Conservation (phyloP, 2,329 filamentous ascomycete genomes). For the Fusarium sp. region DNA sequence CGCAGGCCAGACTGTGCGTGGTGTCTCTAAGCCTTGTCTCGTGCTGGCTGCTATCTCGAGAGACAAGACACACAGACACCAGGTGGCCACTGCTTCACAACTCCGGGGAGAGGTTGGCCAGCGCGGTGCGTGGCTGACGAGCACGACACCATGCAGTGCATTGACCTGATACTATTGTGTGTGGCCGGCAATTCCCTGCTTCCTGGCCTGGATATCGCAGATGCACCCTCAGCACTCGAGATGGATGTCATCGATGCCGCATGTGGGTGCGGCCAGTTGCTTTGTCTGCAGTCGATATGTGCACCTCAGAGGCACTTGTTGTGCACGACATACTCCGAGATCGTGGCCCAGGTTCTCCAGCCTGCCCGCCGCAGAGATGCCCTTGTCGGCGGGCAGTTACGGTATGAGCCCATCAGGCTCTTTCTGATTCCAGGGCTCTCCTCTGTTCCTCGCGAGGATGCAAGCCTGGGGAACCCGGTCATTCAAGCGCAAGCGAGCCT, state of each 20-base stretch:
- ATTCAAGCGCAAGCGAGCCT: constrained; percentile 15
- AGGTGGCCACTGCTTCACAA: constrained; percentile 36
- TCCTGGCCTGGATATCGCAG: constrained; percentile 12
- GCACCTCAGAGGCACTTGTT: constrained; percentile 28
- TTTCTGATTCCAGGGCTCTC: constrained; percentile 2
- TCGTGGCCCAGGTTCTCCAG: constrained; percentile 8
- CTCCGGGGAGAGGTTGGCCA: constrained; percentile 39
- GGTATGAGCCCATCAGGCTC: constrained; percentile 7
- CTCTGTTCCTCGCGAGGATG: constrained; percentile 18
- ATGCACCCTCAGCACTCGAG: constrained; percentile 22
- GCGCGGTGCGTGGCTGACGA: constrained; percentile 37
- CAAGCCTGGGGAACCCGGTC: constrained; percentile 23
- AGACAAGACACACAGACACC: constrained; percentile 36
- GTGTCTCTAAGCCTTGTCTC: constrained; percentile 31
- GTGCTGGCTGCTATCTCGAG: constrained; percentile 13
- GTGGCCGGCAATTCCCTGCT: constrained; percentile 36
- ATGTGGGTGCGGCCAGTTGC: constrained; percentile 32
- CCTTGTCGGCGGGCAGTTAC: constrained; percentile 14
- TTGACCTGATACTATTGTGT: constrained; percentile 29
- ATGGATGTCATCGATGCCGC: constrained; percentile 29
- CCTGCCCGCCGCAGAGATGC: constrained; percentile 16
- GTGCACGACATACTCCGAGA: constrained; percentile 34
- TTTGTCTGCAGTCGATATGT: constrained; percentile 23
- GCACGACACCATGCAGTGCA: constrained; percentile 34
- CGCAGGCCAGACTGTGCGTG: constrained; percentile 37